Evolutionary conservation across 1,284 basidiomycete species (phyloP), one percentile per base, ranked within the genome.

Genomic region (Cryptococcus neoformans): DNA sequence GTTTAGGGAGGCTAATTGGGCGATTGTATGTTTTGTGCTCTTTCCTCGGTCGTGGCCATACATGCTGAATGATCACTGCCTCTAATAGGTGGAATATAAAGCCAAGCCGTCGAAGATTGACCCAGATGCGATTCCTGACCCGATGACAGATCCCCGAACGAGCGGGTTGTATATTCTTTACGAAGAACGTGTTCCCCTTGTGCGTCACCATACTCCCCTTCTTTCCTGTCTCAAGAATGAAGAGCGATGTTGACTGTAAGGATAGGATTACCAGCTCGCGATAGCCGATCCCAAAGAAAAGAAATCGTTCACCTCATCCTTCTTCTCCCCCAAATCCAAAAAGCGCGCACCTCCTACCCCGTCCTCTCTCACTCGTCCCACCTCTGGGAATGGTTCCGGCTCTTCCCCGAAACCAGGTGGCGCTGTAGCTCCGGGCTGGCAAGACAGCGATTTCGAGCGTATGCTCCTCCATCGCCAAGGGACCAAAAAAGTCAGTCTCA

Each of bases 1-100:
- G 4, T 89, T 91, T 70, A 81, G 88, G 64, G 89, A 92, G 66
- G 89, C 89, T 61, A 90, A 90, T 68, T 94, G 90, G 90, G 89
- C 87, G n/a, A 67, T 95, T 80, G 91, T 92, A 69, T 78, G 85
- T 81, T 28, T 37, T 44, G 56, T 36, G 21, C 11, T 14, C 3
- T 16, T 21, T 35, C n/a, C 21, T 21, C 21, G 21, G 21, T 21
- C 21, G 21, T 21, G 21, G 21, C 14, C 37, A n/a, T 50, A 35
- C 16, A 46, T 34, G 49, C 49, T 16, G 21, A 11, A 9, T 21
- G 9, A 10, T 10, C 2, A 14, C 21, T 2, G 6, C 6, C 28
- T 1, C 10, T 6, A 4, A 5, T 45, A 92, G 90, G 84, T 92
- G 57, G 90, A 92, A 72, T 92, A 87, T 80, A 90, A 87, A 67